Evolutionary conservation across 306 rosid genomes (phyloP).

Genomic region (Betula pendula): DNA sequence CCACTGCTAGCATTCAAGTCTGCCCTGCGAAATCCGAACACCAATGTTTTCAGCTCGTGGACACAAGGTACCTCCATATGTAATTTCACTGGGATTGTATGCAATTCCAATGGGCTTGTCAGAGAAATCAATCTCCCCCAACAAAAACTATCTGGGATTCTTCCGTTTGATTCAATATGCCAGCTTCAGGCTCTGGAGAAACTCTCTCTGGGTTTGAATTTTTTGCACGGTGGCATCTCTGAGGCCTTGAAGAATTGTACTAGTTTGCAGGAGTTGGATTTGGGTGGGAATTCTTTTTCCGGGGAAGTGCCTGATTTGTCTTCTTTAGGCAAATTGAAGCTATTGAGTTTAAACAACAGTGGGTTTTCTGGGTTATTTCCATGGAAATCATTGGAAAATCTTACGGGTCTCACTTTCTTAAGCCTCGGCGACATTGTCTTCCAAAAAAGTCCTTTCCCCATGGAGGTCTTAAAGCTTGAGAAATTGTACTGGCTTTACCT

Average conservation of each 20-base stretch:
- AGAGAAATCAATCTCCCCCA: constrained; percentile 57
- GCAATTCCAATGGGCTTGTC: constrained; percentile 57
- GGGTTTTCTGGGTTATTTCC: constrained; percentile 78
- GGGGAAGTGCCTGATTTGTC: constrained; percentile 74
- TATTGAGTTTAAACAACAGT: constrained; percentile 54
- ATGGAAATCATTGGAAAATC: constrained; percentile 74
- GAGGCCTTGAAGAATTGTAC: constrained; percentile 59
- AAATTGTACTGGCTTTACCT: constrained; percentile 79
- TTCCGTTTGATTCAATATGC: constrained; percentile 67
- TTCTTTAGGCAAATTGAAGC: constrained; percentile 38
- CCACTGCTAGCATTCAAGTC: constrained; percentile 49
- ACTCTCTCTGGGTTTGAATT: constrained; percentile 51
- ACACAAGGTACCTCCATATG: constrained; percentile 29
- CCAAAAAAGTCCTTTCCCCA: constrained; percentile 47
- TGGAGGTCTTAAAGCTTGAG: constrained; percentile 56
- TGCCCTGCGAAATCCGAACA: constrained; percentile 41
- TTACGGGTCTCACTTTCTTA: constrained; percentile 50
- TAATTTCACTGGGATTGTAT: constrained; percentile 58
- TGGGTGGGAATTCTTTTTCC: constrained; percentile 59
- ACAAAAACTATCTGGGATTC: constrained; percentile 46
- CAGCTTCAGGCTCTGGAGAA: constrained; percentile 49
- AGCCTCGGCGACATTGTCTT: constrained; percentile 78
- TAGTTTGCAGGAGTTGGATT: constrained; percentile 58
- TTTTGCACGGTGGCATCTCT: constrained; percentile 44
- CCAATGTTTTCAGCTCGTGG: constrained; percentile 58